phyloP scores from a whole-genome alignment of 1,284 basidiomycete genomes.

The Pisolithus thermaeus region DNA sequence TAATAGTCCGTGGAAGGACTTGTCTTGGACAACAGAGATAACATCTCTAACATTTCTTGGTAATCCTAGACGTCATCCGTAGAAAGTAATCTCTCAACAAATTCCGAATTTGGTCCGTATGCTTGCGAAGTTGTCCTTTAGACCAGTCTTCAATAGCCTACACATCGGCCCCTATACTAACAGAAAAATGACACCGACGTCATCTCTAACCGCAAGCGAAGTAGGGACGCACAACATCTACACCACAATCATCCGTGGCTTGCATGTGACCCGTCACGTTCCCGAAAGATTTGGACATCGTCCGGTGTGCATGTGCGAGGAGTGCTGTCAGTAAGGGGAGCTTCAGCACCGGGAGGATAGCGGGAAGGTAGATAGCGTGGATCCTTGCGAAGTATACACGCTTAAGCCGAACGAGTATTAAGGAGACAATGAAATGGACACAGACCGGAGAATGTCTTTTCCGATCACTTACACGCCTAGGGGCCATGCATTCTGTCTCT shows the following conservation, averaged over 20 bases:
- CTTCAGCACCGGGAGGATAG: constrained; percentile 73
- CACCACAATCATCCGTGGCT: constrained; percentile 64
- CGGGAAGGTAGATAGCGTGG: constrained; percentile 89
- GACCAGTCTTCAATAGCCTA: constrained; percentile 61
- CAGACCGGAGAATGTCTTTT: constrained; percentile 85
- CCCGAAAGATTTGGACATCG: constrained; percentile 89
- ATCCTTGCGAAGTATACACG: constrained; percentile 46
- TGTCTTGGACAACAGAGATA: constrained; percentile 1
- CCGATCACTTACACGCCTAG: constrained; percentile 85
- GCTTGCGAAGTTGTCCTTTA: constrained; percentile 56
- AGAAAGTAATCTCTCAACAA: constrained; percentile 78
- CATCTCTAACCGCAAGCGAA: constrained; percentile 71
- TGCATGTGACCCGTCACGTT: constrained; percentile 86
- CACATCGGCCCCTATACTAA: not conserved
- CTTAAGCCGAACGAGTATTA: not conserved
- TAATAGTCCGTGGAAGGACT: constrained; percentile 11
- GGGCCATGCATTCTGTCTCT: constrained; percentile 61
- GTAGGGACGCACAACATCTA: constrained; percentile 79
- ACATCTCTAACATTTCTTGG: constrained; percentile 23
- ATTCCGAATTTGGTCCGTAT: constrained; percentile 63
- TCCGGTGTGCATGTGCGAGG: constrained; percentile 90
- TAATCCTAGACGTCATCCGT: constrained; percentile 51
- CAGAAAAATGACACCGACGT: constrained; percentile 51
- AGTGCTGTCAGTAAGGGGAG: constrained; percentile 64
- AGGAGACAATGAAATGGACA: constrained; percentile 5